Evolutionary conservation across 345 rosid genomes (phyloP), one percentile per base, ranked within the genome.

Genomic region (Linum tenue): DNA sequence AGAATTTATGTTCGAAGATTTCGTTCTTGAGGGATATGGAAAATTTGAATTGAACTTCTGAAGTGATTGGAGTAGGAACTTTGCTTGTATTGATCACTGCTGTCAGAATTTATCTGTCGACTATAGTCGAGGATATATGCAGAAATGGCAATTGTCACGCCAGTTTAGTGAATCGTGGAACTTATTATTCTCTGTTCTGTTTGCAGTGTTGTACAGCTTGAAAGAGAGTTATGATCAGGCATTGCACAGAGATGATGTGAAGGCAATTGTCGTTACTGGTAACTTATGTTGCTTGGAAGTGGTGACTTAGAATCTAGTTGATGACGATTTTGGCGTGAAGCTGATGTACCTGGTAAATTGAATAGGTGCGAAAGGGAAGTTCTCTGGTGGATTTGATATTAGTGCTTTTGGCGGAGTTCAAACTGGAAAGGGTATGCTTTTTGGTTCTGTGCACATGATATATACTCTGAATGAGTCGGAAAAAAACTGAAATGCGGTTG

Each of bases 311-410:
- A 22, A 22, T 22, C 37, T 7, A 61, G 3, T 39, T 48, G 37
- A 63, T 5, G 55, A 35, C 64, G 55, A 10, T 58, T 12, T 35
- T 55, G 37, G 64, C 35, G 56, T 42, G 51, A 56, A n/a, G 59
- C 62, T 71, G 69, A 70, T 6, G 9, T 65, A 37, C 70, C 62
- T 56, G 71, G 42, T 12, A 37, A 1, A 66, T 50, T 75, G 60
- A 66, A 60, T 84, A 90, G 99, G 97, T 66, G 87, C 85, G 17
- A 91, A 84, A 39, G 97, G 94, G 55, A 95, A 78, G 76, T 95
- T 95, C 76, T 91, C 96, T 69, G 97, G 97, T 69, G 99, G 99
- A 56, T 91, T 89, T 81, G 99, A 91, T 73, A 88, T 95, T 56
- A 44, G 88, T 37, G 80, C 83, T 51, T 95, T 95, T 60, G 85